phyloP scores from a whole-genome alignment of 108 stramenopile species.

The Pseudonitzschia multiseries region DNA sequence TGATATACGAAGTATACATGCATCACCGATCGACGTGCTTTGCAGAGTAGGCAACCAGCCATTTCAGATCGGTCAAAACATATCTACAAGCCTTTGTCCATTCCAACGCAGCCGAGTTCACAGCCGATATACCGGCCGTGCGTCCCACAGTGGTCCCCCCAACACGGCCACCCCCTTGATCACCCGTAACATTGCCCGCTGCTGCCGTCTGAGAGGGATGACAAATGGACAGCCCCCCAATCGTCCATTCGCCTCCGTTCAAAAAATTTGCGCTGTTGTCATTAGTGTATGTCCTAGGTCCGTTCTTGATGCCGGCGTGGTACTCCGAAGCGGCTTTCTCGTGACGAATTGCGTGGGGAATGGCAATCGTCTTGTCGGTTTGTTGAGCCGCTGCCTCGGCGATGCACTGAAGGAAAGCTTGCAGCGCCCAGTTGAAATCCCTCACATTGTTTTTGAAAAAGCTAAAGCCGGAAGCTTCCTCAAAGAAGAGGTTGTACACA shows the following conservation, averaged over 20 bases:
- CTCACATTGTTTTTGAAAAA: constrained; percentile 56
- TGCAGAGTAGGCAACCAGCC: constrained; percentile 35
- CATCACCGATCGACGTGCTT: constrained; percentile 30
- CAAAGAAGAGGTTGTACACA: constrained; percentile 43
- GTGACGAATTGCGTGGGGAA: constrained; percentile 61
- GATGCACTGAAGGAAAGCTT: constrained; percentile 64
- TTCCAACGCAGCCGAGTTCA: constrained; percentile 35
- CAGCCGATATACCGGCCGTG: constrained; percentile 14
- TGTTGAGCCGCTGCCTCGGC: constrained; percentile 53
- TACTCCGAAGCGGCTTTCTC: constrained; percentile 13
- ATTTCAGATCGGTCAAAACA: constrained; percentile 77
- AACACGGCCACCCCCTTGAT: not conserved
- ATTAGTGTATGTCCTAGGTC: constrained; percentile 2
- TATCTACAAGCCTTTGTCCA: constrained; percentile 85
- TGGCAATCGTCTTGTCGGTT: constrained; percentile 64
- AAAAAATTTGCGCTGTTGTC: not conserved
- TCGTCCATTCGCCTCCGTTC: constrained; percentile 26
- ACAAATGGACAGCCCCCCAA: constrained; percentile 57
- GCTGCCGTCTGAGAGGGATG: constrained; percentile 32
- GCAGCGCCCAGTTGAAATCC: constrained; percentile 76
- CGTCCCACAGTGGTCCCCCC: not conserved
- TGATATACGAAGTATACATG: too few relatives aligned
- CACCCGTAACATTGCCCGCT: not conserved
- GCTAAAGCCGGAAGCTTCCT: constrained; percentile 27
- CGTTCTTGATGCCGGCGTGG: not conserved